Conservation (phyloP, 768 basidiomycete genomes). For the Boletus bicolor region DNA sequence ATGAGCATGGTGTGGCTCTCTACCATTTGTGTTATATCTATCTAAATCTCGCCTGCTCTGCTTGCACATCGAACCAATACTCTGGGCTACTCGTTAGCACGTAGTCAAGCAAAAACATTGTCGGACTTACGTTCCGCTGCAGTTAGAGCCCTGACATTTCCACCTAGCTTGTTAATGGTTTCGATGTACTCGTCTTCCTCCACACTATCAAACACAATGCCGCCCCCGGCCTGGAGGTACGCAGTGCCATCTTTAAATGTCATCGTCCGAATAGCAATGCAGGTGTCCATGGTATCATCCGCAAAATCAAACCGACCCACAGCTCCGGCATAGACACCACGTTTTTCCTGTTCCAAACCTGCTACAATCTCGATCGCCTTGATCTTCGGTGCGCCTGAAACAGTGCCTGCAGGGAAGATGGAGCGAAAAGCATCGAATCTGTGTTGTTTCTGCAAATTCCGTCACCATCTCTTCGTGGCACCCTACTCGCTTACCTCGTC, state of each 20-base stretch:
- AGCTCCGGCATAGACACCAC: slow-evolving; percentile 95
- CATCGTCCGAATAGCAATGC: slow-evolving; percentile 99
- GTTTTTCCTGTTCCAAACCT: slow-evolving; percentile 79
- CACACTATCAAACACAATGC: slow-evolving; percentile 94
- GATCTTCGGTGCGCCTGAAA: slow-evolving; percentile 98
- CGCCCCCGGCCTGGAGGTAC: slow-evolving; percentile 95
- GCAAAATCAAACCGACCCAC: slow-evolving; percentile 99
- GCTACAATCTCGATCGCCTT: slow-evolving; percentile 94
- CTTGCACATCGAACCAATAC: slow-evolving; percentile 69
- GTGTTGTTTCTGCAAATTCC: not conserved
- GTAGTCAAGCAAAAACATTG: not conserved
- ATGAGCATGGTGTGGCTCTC: slow-evolving; percentile 11
- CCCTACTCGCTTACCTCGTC: slow-evolving; percentile 56
- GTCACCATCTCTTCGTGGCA: not conserved
- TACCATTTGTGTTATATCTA: slow-evolving; percentile 18
- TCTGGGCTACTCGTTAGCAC: slow-evolving; percentile 40
- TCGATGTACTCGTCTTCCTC: slow-evolving; percentile 98
- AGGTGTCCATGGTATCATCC: slow-evolving; percentile 93
- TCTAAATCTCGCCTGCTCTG: slow-evolving; percentile 33
- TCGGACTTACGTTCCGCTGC: slow-evolving; percentile 76
- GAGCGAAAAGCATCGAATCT: slow-evolving; percentile 99
- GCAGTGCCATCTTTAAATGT: slow-evolving; percentile 89
- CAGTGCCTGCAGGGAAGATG: slow-evolving; percentile 98
- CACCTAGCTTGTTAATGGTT: slow-evolving; percentile 90
- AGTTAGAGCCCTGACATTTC: slow-evolving; percentile 82